These are phyloP conservation scores for Tephrocybe sp. DNA, from an alignment of 768 basidiomycete species.

Conservation along the genomic window DNA sequence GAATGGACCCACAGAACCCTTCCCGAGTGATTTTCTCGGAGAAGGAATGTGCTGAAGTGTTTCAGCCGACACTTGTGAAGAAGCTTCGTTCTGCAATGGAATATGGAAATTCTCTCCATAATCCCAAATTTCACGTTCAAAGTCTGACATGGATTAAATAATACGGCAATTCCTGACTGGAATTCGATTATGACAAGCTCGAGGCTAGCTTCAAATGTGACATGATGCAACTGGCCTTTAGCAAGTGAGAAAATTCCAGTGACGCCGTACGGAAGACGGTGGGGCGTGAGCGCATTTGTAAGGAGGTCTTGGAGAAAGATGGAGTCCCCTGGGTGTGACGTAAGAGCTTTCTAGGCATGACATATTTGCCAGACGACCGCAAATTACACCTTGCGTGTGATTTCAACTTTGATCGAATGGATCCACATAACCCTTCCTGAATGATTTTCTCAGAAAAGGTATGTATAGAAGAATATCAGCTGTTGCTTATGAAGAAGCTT, in stretches of 20 bases:
- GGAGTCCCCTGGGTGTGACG: no score
- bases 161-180: conserved; percentile 1
- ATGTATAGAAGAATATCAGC: background rate
- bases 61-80: background rate
- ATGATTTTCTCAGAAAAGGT: background rate
- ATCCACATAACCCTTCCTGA: background rate
- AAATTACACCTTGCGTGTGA: background rate
- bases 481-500: background rate
- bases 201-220: background rate
- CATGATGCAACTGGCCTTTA: no score
- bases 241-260: no score
- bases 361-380: background rate
- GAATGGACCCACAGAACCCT: background rate
- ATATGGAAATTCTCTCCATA: background rate
- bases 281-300: conserved; percentile 1
- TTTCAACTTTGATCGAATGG: background rate
- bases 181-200: background rate
- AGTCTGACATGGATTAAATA: background rate
- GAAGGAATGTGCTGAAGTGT: background rate
- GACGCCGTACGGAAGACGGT: background rate
- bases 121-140: background rate
- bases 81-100: background rate
- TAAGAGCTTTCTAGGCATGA: no score
- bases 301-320: background rate
- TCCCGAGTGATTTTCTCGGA: background rate